These are phyloP conservation scores for Fusarium sp. DNA, from an alignment of 2,329 filamentous ascomycete genomes.

Conservation along the genomic window DNA sequence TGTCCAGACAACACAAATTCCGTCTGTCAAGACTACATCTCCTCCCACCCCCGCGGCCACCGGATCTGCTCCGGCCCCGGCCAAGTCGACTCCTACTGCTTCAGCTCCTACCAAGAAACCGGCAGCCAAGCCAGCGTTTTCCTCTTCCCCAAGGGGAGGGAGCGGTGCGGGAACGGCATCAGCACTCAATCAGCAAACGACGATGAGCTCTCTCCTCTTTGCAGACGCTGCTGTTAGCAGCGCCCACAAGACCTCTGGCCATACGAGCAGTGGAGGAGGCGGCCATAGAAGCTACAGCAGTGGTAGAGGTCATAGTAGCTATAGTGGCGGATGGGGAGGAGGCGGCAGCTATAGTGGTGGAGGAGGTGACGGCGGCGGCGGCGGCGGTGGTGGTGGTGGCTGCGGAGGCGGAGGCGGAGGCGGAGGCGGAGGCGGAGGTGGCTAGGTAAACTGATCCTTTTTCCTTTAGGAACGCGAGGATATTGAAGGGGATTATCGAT, in stretches of 20 bases:
- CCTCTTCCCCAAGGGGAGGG: neutral
- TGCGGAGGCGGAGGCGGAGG: conserved; percentile 10
- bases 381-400: neutral
- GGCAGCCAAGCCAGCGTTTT: neutral
- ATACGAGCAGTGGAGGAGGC: neutral
- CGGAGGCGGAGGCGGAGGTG: neutral
- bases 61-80: neutral
- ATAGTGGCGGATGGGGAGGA: conserved; percentile 4
- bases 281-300: neutral
- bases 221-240: neutral
- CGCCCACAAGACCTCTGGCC: neutral
- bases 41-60: neutral
- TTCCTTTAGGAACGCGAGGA: neutral
- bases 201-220: neutral
- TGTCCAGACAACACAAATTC: neutral
- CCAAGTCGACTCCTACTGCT: neutral
- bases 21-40: neutral
- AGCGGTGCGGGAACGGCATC: neutral
- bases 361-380: neutral
- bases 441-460: neutral
- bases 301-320: conserved; percentile 1
- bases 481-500: neutral
- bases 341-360: neutral
- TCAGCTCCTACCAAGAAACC: neutral
- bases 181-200: neutral